Evolutionary conservation across 176 grass and related monocot species (phyloP).

Genomic region (Ananas comosus): DNA sequence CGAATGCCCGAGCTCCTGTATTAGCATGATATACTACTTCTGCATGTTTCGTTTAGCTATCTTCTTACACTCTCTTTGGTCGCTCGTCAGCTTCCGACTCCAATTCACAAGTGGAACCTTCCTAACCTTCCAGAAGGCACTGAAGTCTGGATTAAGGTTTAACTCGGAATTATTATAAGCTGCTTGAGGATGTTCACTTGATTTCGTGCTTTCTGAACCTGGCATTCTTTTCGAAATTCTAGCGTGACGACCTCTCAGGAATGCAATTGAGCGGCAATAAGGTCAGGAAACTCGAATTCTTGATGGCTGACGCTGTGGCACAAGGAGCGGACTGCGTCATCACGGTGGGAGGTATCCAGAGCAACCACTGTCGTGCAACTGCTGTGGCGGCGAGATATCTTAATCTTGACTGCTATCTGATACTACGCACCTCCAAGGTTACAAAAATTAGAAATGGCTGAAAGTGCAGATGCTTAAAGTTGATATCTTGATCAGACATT

Average conservation of each 20-base stretch:
- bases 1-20: too few relatives aligned
- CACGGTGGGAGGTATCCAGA: conserved; percentile 89
- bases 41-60: neutral
- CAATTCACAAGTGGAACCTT: conserved; percentile 95
- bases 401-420: conserved; percentile 84
- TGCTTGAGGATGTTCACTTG: neutral
- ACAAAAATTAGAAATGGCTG: neutral
- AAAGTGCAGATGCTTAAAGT: neutral
- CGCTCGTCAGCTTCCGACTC: conserved; percentile 62
- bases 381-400: conserved; percentile 85
- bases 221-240: conserved; percentile 11
- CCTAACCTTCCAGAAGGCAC: conserved; percentile 72
- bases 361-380: conserved; percentile 87
- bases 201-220: conserved; percentile 10
- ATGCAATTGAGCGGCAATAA: conserved; percentile 98
- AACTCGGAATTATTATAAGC: neutral
- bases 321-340: conserved; percentile 65
- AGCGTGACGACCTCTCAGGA: conserved; percentile 88
- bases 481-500: conserved; percentile 9
- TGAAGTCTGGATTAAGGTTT: conserved; percentile 98
- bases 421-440: conserved; percentile 85
- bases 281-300: conserved; percentile 88
- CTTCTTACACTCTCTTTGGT: conserved; percentile 2
- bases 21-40: neutral
- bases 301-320: conserved; percentile 58